Percentiles rank a stretch among this genome's conserved stretches.
Conservation (phyloP, 176 grass and related monocot genomes). For the Aegilops sharonensis region DNA sequence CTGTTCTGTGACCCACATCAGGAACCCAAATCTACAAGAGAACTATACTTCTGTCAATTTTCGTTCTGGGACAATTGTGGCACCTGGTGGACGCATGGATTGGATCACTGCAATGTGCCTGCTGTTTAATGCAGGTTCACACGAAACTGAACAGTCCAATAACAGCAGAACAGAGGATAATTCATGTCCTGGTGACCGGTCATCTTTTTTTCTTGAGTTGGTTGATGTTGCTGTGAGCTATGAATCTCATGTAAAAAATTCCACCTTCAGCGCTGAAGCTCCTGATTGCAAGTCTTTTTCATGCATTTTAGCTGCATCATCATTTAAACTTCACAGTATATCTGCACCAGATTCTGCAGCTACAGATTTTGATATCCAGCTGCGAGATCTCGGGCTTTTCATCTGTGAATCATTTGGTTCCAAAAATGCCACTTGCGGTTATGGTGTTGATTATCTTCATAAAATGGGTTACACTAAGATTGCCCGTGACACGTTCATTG, state of each 20-base stretch:
- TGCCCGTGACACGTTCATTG: constrained; percentile 61
- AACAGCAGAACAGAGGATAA: constrained; percentile 31
- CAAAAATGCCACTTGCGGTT: constrained; percentile 44
- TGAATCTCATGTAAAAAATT: constrained; percentile 62
- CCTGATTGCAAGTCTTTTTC: constrained; percentile 39
- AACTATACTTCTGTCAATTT: constrained; percentile 70
- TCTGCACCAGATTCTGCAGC: constrained; percentile 38
- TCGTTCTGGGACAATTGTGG: constrained; percentile 72
- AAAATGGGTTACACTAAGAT: constrained; percentile 65
- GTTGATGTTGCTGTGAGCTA: constrained; percentile 89
- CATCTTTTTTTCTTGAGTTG: constrained; percentile 86
- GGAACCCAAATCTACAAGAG: constrained; percentile 65
- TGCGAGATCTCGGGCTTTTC: constrained; percentile 89
- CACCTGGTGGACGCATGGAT: constrained; percentile 94
- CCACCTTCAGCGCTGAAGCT: constrained; percentile 36
- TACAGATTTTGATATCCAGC: constrained; percentile 64
- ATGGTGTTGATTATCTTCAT: constrained; percentile 64
- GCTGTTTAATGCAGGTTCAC: constrained; percentile 60
- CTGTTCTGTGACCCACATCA: constrained; percentile 67
- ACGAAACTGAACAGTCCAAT: constrained; percentile 37
- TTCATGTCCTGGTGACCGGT: constrained; percentile 22
- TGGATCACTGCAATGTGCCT: constrained; percentile 69
- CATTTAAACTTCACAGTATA: constrained; percentile 75
- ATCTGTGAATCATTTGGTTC: constrained; percentile 58
- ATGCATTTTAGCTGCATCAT: constrained; percentile 93